Conservation (phyloP, 331 rosid genomes). For the Phaseolus coccineus region DNA sequence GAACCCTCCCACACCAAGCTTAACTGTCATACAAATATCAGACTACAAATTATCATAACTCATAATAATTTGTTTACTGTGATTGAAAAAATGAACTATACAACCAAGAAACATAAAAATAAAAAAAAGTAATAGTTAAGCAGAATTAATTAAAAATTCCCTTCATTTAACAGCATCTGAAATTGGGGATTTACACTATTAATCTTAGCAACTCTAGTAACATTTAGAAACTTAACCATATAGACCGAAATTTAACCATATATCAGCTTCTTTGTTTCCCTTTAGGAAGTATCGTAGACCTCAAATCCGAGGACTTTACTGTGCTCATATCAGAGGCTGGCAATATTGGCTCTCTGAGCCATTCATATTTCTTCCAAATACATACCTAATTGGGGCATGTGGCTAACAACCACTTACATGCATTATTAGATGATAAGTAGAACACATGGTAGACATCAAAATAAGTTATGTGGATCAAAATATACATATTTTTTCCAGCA, state of each 20-base stretch:
- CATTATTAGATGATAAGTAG: slow-evolving; percentile 3
- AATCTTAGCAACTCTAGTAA: not conserved
- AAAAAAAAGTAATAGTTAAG: slow-evolving; percentile 19
- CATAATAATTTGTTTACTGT: not conserved
- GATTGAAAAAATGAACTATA: slow-evolving; percentile 14
- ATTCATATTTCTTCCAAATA: not conserved
- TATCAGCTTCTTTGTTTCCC: not conserved
- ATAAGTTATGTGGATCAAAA: slow-evolving; percentile 12
- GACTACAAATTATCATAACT: slow-evolving; percentile 28
- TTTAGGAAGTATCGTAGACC: not conserved
- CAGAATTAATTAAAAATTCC: not conserved
- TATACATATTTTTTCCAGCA: not conserved
- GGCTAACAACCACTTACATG: not conserved
- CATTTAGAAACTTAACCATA: slow-evolving; percentile 19
- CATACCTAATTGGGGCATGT: not conserved
- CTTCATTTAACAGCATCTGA: slow-evolving; percentile 15
- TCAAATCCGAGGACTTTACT: not conserved
- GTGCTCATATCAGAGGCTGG: not conserved
- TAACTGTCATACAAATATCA: slow-evolving; percentile 62
- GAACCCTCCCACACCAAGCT: slow-evolving; percentile 98
- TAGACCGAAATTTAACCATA: not conserved
- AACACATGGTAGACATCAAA: not conserved
- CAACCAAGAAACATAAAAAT: slow-evolving; percentile 12
- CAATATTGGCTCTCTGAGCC: not conserved
- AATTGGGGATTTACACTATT: slow-evolving; percentile 30